Base-by-base conservation (phyloP, 108 stramenopile genomes). In the Aureococcus anophagefferens region DNA sequence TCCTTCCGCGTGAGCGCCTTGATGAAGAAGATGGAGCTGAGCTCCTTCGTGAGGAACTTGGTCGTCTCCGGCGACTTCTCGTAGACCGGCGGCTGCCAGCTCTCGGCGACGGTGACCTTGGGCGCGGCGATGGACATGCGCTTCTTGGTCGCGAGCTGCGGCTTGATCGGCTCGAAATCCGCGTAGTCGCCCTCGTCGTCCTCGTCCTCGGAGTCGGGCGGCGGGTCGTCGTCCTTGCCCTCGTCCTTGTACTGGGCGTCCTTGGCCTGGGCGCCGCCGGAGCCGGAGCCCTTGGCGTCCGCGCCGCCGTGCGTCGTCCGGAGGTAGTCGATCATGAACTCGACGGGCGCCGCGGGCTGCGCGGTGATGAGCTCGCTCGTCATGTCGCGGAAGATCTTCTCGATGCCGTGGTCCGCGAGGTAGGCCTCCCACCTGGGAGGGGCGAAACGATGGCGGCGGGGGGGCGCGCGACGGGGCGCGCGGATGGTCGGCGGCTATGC, bases 1-100 rank as follows among this genome's bases (percentile, higher is more conserved):
- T 72, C 65, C 30, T 34, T 65, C 33, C 33, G 11, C 32, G 64
- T 35, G 28, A 66, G 45, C 36, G 65, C n/a, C 30, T 63, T 37
- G 45, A 65, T n/a, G 17, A 72, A 81, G 72, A 94, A 92, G 69
- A 90, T 91, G 35, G 80, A 77, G 11, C 45, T 66, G 30, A 92
- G 75, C 31, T 87, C 83, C 15, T 65, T 62, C 32, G 74, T 76
- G 62, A 93, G 83, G 66, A 89, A 84, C 15, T 59, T 70, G 5
- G 66, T 69, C 36, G 86, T 86, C 21, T 51, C 71, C 35, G 83
- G 73, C 5, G 46, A 64, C 79, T 93, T 93, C 0, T 76, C 76
- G 72, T 85, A 37, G 15, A 25, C 30, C 35, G 66, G 63, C 72
- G 31, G 36, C 72, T 66, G 28, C 33, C 31, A 65, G 36, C 36